These are phyloP conservation scores for Candida awuae DNA, from an alignment of 805 yeast species.

Conservation along the genomic window DNA sequence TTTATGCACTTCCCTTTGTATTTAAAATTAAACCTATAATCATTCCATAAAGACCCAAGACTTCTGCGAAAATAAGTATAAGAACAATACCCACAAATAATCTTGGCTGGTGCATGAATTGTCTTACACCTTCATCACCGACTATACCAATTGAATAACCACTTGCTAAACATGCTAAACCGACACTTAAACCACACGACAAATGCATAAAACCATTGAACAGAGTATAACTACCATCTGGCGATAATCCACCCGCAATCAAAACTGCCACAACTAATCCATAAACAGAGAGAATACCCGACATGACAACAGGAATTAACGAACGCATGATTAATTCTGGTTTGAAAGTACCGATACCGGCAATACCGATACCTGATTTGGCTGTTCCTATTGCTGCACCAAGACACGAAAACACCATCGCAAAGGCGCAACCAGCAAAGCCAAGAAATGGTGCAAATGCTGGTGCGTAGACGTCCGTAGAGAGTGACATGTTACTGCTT, in stretches of 20 bases:
- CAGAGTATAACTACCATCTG: constrained; percentile 69
- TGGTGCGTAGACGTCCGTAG: constrained; percentile 41
- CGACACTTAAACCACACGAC: constrained; percentile 93
- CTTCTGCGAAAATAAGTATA: constrained; percentile 97
- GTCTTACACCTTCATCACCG: constrained; percentile 99
- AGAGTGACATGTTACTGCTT: constrained; percentile 10
- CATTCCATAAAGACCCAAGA: constrained; percentile 92
- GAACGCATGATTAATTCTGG: constrained; percentile 97
- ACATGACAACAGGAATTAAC: constrained; percentile 94
- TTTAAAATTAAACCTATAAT: constrained; percentile 88
- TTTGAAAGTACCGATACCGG: constrained; percentile 96
- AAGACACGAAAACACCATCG: constrained; percentile 85
- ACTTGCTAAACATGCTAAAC: constrained; percentile 91
- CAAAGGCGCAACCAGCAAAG: constrained; percentile 93
- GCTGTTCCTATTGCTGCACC: constrained; percentile 99
- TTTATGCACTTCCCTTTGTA: constrained; percentile 69
- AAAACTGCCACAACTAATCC: constrained; percentile 95
- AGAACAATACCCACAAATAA: constrained; percentile 95
- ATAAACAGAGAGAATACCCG: constrained; percentile 94
- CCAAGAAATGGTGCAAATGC: constrained; percentile 96
- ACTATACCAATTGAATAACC: constrained; percentile 99
- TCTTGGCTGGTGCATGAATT: constrained; percentile 95
- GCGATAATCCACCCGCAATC: constrained; percentile 84
- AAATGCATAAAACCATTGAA: constrained; percentile 98
- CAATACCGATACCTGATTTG: constrained; percentile 94